Conservation (phyloP, 2,329 filamentous ascomycete species). For the Fusarium albidum region DNA sequence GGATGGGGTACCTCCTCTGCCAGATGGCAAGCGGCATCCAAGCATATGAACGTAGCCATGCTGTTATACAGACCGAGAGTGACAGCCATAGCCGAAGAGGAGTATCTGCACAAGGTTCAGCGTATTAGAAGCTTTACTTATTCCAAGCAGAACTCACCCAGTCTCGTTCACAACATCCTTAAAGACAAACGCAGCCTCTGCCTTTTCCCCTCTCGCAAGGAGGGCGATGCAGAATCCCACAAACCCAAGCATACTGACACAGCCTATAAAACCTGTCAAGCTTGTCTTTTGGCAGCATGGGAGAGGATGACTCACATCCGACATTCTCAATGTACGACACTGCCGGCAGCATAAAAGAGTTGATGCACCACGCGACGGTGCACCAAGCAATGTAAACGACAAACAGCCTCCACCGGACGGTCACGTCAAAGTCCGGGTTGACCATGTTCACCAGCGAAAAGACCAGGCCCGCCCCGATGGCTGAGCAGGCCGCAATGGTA, state of each 20-base stretch:
- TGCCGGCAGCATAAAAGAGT: background rate
- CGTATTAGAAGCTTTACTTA: background rate
- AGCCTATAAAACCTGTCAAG: no score
- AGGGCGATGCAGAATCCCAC: background rate
- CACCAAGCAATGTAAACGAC: background rate
- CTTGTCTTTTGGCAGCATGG: no score
- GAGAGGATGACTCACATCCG: conserved; percentile 3
- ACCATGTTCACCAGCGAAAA: conserved; percentile 5
- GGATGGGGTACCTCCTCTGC: conserved; percentile 1
- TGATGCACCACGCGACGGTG: background rate
- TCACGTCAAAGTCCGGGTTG: background rate
- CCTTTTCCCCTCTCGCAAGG: background rate
- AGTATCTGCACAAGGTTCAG: background rate
- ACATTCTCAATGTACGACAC: background rate
- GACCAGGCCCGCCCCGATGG: background rate
- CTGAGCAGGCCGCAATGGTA: background rate
- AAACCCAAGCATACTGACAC: background rate
- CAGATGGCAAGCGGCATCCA: background rate
- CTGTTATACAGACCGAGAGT: background rate
- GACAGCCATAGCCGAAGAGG: background rate
- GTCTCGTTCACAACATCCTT: background rate
- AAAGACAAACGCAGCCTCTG: background rate
- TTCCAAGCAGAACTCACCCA: background rate
- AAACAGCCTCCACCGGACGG: conserved; percentile 3
- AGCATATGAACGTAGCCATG: background rate